phyloP scores from a whole-genome alignment of 208 protist species.

The Trypanosoma lewisi region DNA sequence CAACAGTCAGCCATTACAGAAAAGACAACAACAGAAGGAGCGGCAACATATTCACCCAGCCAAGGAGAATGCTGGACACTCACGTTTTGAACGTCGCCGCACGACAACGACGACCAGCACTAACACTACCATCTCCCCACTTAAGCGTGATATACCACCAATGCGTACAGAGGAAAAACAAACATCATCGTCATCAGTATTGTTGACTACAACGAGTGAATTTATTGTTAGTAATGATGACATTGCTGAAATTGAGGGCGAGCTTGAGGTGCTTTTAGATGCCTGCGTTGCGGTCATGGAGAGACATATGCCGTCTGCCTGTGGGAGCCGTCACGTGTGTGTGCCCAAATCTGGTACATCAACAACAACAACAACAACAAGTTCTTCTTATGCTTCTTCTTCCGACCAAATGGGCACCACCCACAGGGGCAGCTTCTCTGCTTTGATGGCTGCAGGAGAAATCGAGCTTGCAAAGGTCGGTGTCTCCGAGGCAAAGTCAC shows the following conservation, averaged over 20 bases:
- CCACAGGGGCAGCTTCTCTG: background rate
- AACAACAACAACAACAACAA: too few species aligned
- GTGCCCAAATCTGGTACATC: background rate
- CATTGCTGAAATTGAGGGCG: slow-evolving; percentile 29
- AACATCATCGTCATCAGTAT: background rate
- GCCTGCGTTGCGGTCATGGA: slow-evolving; percentile 24
- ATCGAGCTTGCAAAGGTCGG: slow-evolving; percentile 3
- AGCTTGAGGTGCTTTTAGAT: slow-evolving; percentile 27
- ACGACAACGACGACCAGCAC: background rate
- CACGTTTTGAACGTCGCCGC: slow-evolving; percentile 17
- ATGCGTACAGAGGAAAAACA: background rate
- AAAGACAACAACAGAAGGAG: background rate
- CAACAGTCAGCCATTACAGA: background rate
- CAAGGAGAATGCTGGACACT: background rate
- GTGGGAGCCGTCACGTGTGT: slow-evolving; percentile 12
- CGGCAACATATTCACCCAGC: background rate
- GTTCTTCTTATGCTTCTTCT: background rate
- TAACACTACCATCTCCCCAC: too few species aligned
- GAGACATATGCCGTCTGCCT: slow-evolving; percentile 15
- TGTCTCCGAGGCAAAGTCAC: slow-evolving; percentile 20
- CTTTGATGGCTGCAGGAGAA: background rate
- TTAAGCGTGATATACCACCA: too few species aligned
- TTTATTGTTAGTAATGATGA: slow-evolving; percentile 24
- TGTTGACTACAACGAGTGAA: background rate
- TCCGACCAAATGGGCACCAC: background rate